Conservation (phyloP, 495 filamentous ascomycete species). For the Lophiostoma macrostomum region DNA sequence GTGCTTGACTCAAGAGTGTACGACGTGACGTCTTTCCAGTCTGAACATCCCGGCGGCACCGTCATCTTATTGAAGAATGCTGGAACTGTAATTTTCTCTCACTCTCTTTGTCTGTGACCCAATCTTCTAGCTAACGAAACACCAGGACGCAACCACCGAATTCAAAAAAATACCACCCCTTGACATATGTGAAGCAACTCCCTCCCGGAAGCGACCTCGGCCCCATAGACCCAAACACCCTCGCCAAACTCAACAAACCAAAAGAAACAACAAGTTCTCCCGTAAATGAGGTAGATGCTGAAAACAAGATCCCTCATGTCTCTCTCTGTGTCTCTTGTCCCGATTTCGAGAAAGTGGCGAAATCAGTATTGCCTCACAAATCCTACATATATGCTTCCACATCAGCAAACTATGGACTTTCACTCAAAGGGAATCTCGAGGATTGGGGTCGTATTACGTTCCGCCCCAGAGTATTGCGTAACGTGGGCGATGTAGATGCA, state of each 20-base stretch:
- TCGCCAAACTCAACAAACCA: conserved; percentile 6
- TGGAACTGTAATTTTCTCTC: conserved; percentile 46
- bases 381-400: conserved; percentile 29
- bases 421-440: conserved; percentile 18
- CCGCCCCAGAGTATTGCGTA: conserved; percentile 28
- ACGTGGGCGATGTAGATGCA: conserved; percentile 25
- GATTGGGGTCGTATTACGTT: conserved; percentile 28
- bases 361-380: conserved; percentile 12
- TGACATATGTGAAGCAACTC: conserved; percentile 26
- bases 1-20: conserved; percentile 81
- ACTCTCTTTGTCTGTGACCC: not conserved
- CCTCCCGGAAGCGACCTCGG: conserved; percentile 12
- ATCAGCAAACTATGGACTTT: conserved; percentile 25
- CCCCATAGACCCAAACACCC: conserved; percentile 21
- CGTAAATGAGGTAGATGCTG: not conserved
- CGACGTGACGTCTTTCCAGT: conserved; percentile 80
- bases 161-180: conserved; percentile 29
- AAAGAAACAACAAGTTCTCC: conserved; percentile 6
- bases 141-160: conserved; percentile 24
- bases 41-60: conserved; percentile 78
- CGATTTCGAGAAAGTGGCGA: conserved; percentile 26
- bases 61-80: conserved; percentile 80
- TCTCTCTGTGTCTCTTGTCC: conserved; percentile 20
- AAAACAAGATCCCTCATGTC: conserved; percentile 17
- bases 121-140: not conserved